phyloP scores from a whole-genome alignment of 768 basidiomycete genomes.

The Clitopilus passeckerianus region DNA sequence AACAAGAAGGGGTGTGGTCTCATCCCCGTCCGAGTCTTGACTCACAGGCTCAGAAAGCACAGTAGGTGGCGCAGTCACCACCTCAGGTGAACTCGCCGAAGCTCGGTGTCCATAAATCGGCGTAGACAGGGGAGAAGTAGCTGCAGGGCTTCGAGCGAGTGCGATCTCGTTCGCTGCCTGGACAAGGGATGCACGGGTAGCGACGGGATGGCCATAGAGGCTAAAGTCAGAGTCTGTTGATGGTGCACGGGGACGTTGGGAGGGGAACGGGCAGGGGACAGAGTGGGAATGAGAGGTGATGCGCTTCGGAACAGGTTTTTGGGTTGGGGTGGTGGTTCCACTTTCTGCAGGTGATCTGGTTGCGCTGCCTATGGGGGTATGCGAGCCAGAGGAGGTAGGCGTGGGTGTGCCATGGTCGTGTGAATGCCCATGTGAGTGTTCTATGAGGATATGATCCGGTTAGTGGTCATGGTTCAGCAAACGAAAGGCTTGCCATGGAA shows the following conservation, averaged over 20 bases:
- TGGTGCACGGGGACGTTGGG: constrained; percentile 21
- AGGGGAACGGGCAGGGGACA: constrained; percentile 7
- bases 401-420: constrained; percentile 12
- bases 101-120: constrained; percentile 2
- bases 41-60: not conserved
- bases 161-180: constrained; percentile 85
- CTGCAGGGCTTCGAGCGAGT: constrained; percentile 42
- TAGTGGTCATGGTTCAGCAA: constrained; percentile 5
- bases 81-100: not conserved
- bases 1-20: constrained; percentile 42
- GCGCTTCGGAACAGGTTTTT: constrained; percentile 11
- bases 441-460: constrained; percentile 46
- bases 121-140: constrained; percentile 18
- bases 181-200: constrained; percentile 67
- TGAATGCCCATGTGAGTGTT: constrained; percentile 56
- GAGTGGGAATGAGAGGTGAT: constrained; percentile 6
- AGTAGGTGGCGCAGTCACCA: not conserved
- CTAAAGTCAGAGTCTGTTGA: constrained; percentile 46
- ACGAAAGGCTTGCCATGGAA: constrained; percentile 72
- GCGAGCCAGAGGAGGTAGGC: not conserved
- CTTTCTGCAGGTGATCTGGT: constrained; percentile 15
- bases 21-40: constrained; percentile 10
- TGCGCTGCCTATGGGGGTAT: constrained; percentile 27
- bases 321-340: constrained; percentile 24
- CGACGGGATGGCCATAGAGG: constrained; percentile 69